These are phyloP conservation scores for Exophiala alcalophila DNA, from an alignment of 2,329 filamentous ascomycete species.

Conservation along the genomic window DNA sequence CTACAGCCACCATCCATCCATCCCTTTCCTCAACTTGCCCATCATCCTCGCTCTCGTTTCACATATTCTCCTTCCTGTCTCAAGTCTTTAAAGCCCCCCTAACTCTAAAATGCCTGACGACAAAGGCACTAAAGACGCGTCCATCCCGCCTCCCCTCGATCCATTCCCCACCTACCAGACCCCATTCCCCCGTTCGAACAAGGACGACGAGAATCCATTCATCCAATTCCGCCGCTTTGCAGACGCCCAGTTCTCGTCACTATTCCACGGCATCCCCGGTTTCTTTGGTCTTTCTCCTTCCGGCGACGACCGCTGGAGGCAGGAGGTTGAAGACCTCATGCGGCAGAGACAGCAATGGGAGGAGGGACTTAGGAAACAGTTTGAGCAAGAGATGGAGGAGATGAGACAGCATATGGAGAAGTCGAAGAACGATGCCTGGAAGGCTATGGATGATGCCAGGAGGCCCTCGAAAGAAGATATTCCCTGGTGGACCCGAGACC, in stretches of 20 bases:
- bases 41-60: conserved; percentile 2
- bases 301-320: conserved; percentile 8
- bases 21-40: background rate
- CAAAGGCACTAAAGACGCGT: conserved; percentile 15
- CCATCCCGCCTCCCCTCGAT: conserved; percentile 28
- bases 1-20: background rate
- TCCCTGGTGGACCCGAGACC: conserved; percentile 19
- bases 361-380: conserved; percentile 25
- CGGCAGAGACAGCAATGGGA: conserved; percentile 22
- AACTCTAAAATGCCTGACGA: conserved; percentile 34
- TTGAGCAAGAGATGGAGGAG: conserved; percentile 28
- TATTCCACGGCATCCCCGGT: conserved; percentile 51
- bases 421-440: conserved; percentile 14
- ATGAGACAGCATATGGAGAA: conserved; percentile 23
- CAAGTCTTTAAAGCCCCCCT: background rate
- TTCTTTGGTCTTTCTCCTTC: conserved; percentile 18
- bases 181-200: conserved; percentile 28
- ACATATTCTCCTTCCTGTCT: conserved; percentile 1
- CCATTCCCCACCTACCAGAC: conserved; percentile 31
- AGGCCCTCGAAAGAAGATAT: conserved; percentile 4
- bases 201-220: conserved; percentile 53
- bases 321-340: conserved; percentile 22
- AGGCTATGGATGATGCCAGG: conserved; percentile 11
- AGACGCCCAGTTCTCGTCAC: conserved; percentile 55
- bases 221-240: conserved; percentile 60